Base-by-base conservation (phyloP, 2,329 filamentous ascomycete species). In the Microcyclospora pomicola region DNA sequence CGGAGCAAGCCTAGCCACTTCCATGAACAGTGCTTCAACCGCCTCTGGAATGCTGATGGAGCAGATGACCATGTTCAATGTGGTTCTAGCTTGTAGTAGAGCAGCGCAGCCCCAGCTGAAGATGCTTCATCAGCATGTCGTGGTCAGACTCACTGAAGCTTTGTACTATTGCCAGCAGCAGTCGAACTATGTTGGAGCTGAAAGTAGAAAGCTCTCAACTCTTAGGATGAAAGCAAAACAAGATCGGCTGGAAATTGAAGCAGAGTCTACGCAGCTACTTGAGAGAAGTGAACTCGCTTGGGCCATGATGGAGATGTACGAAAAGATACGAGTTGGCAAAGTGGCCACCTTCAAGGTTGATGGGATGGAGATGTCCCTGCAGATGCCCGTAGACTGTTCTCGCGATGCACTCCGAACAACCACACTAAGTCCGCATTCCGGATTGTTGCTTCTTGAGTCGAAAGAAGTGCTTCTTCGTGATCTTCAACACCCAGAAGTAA, bases 21-120 rank as follows among this genome's bases (percentile, higher is more conserved):
- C 52, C 14, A 46, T 49, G 42, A 48, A 50, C 15, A 57, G 53
- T 13, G 40, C 47, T 6, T 55, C 52, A 3, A 56, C 54, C 12
- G 42, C 47, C 6, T 59, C 56, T 15, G 54, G 44, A 13, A 41
- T 42, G 3, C 42, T 55, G 11, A 59, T 53, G 9, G 61, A 59
- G 36, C 78, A 82, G 55, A 87, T 96, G 82, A 86, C 80, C 45
- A 96, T 96, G 88, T 98, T 98, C 63, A 93, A 95, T 58, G 73
- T 95, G 9, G 86, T 96, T 15, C 96, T 96, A 58, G 82, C 94
- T 36, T 24, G 19, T 24, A 24, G 7, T 24, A 24, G 19, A 5
- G 66, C 95, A 46, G 75, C 79, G 37, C 68, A 94, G 54, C 77
- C 81, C 47, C 81, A 82, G 40, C 69, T 66, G 53, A 66, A 73